Evolutionary conservation across 345 rosid genomes (phyloP), one percentile per base, ranked within the genome.

Genomic region (Rhodomyrtus tomentosa): DNA sequence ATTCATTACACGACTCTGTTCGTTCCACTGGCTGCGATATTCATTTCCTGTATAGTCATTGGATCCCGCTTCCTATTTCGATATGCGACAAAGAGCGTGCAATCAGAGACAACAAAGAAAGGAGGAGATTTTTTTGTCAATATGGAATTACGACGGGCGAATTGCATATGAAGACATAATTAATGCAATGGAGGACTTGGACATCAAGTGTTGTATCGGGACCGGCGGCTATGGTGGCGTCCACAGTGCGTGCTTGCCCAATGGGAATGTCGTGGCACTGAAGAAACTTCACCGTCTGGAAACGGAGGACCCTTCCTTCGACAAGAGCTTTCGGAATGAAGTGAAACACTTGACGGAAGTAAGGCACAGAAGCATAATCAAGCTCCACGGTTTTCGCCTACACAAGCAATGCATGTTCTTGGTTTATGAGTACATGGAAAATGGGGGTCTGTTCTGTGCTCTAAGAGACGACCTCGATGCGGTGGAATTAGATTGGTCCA

Each of bases 201-300:
- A 87, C 32, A 54, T 79, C 81, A 68, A 49, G 32, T 86, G 62
- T 83, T 89, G 89, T 83, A 88, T 89, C 21, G 89, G 91, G 14
- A 81, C n/a, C 1, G 90, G 88, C 53, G 85, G 86, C 38, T 86
- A 76, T 0, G 91, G 88, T 16, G 89, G 81, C 27, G 89, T 88
- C 2, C 89, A 85, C 82, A 88, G 38, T 81, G 88, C 89, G 0
- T 56, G 24, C 20, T 79, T 85, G 42, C 50, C 86, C 1, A 59
- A 52, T 5, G 88, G 84, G 1, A 80, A 82, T 55, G 74, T 85
- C 0, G 5, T 87, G 7, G 89, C 89, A 1, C 55, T 87, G 49
- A 87, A 87, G 79, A 87, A 58, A 58, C 36, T 58, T 58, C 36
- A n/a, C 18, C 68, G 15, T 58, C 68, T 12, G 14, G 36, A 58